A percentile compares a stretch with the other conserved stretches of the same genome.
Evolutionary conservation across 148 eudicot species (phyloP).

Genomic region (Bassia scoparia): DNA sequence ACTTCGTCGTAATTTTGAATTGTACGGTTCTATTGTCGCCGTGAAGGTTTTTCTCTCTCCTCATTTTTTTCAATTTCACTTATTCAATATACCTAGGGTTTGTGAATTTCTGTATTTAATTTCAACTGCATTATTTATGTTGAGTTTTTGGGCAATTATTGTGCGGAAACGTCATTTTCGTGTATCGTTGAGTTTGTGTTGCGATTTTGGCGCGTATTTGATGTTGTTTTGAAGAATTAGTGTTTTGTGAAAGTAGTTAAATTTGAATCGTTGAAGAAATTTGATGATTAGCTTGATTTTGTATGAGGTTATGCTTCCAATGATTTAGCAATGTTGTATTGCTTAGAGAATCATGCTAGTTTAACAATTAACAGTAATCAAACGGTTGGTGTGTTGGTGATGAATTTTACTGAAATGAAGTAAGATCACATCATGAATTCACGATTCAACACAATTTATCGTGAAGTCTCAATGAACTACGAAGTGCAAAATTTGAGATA

Average conservation of each 20-base stretch:
- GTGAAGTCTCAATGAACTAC: too few relatives aligned
- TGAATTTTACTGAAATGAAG: too few relatives aligned
- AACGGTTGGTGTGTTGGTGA: too few relatives aligned
- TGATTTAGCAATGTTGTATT: neutral
- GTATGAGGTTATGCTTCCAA: neutral
- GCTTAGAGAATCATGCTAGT: neutral
- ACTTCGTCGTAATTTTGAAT: conserved; percentile 56
- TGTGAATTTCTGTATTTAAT: neutral
- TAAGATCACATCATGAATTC: too few relatives aligned
- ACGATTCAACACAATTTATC: too few relatives aligned
- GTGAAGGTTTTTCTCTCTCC: conserved; percentile 61
- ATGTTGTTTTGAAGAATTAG: neutral
- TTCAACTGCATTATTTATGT: neutral
- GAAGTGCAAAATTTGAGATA: too few relatives aligned
- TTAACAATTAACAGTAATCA: too few relatives aligned
- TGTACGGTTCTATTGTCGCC: conserved; percentile 62
- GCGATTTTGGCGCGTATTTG: neutral
- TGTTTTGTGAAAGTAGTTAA: neutral
- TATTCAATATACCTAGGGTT: neutral
- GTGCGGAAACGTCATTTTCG: neutral
- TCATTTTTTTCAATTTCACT: conserved; percentile 2
- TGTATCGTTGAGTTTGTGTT: neutral
- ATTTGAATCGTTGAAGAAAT: neutral
- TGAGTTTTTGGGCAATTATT: neutral
- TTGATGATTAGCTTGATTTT: neutral